Evolutionary conservation across 352 stramenopile genomes (phyloP).

Genomic region (Phytopythium litorale): DNA sequence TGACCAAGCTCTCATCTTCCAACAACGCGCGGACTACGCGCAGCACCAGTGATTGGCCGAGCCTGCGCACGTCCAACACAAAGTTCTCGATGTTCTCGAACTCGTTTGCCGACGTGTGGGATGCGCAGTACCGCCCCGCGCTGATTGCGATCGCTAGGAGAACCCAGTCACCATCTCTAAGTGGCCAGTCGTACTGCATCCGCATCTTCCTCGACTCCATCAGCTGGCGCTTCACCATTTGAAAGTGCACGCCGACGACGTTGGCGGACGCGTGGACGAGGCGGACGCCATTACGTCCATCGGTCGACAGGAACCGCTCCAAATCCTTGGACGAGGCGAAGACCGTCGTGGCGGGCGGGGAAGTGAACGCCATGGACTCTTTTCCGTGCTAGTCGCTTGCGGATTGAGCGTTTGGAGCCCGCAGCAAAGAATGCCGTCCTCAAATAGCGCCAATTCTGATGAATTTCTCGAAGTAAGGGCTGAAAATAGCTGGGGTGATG

Average conservation of each 20-base stretch:
- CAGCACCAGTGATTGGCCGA: not conserved
- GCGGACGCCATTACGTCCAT: not conserved
- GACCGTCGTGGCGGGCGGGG: not conserved
- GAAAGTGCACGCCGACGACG: not conserved
- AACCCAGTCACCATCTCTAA: not conserved
- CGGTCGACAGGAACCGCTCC: slow-evolving; percentile 3
- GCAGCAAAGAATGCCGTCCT: too few species aligned
- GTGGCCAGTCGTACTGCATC: too few species aligned
- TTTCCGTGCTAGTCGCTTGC: not conserved
- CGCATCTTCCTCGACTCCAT: not conserved
- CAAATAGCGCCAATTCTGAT: not conserved
- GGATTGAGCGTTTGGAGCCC: not conserved
- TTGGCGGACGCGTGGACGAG: not conserved
- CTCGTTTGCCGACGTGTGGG: not conserved
- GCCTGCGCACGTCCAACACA: not conserved
- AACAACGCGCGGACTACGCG: not conserved
- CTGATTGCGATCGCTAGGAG: not conserved
- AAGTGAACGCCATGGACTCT: not conserved
- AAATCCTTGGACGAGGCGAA: not conserved
- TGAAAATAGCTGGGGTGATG: too few species aligned
- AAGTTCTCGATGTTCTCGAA: not conserved
- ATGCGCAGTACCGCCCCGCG: not conserved
- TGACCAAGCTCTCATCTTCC: not conserved
- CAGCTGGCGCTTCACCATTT: not conserved
- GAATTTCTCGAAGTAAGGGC: too few species aligned